Evolutionary conservation across 2,329 filamentous ascomycete species (phyloP), one percentile per base, ranked within the genome.

Genomic region (Dactylonectria estremocensis): DNA sequence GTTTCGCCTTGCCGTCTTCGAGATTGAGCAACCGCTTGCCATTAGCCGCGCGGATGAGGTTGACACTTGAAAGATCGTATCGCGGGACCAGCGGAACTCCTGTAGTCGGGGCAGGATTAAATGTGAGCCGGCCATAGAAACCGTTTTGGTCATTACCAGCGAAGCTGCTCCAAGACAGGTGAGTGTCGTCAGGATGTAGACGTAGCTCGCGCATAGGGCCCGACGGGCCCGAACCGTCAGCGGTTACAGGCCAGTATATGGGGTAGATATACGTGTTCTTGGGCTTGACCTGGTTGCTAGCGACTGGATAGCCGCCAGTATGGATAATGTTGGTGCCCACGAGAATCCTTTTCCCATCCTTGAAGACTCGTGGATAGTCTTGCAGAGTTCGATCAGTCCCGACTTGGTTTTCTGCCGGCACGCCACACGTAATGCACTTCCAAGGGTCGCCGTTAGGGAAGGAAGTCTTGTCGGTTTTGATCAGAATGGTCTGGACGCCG

Each of bases 321-420:
- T 40, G 35, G 35, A 40, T 40, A 43, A 43, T n/a, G 16, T 43
- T 43, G 40, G 40, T 43, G 14, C 40, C 40, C 14, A n/a, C 40
- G 16, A 43, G 40, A 16, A n/a, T n/a, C 16, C 78, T 76, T 20
- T 77, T 79, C 2, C 81, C 81, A 61, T 82, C 79, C 1, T 70
- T 68, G 61, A 84, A 85, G 0, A 78, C 73, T 52, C 86, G 82
- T 0, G 84, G 83, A 64, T 86, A 86, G 57, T 81, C 81, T 40
- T 40, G 35, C 40, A 43, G 14, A 5, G 40, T 14, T 43, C 14
- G 16, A 16, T n/a, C 40, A 43, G 14, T 16, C 14, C 40, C 40
- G 3, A 5, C 14, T 43, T 16, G 16, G 40, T 43, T 43, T 14
- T 43, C 40, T 16, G 14, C 10, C 20, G 18, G 5, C 18, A 48